phyloP scores from a whole-genome alignment of 495 filamentous ascomycete species.

The Physcia stellaris region DNA sequence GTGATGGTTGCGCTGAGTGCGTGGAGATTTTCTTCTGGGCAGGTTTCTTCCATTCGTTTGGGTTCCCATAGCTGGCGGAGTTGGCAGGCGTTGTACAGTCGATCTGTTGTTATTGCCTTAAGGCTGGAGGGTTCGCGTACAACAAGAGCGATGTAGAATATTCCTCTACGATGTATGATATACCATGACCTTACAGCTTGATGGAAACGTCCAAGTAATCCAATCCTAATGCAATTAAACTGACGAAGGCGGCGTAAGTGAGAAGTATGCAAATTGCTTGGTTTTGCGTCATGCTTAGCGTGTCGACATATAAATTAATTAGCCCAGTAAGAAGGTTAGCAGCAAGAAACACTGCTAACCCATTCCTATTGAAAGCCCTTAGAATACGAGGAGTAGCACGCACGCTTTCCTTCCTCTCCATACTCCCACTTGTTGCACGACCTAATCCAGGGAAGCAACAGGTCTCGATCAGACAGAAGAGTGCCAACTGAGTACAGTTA shows the following conservation, averaged over 20 bases:
- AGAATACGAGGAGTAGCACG: slow-evolving; percentile 64
- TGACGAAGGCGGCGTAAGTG: slow-evolving; percentile 53
- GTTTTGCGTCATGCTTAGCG: slow-evolving; percentile 49
- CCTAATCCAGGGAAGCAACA: slow-evolving; percentile 61
- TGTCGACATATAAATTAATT: slow-evolving; percentile 76
- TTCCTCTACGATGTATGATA: no score
- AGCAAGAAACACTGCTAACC: slow-evolving; percentile 70
- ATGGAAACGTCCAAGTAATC: slow-evolving; percentile 62
- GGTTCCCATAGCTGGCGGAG: neutral
- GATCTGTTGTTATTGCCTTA: neutral
- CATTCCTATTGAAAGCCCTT: slow-evolving; percentile 75
- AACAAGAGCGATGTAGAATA: neutral
- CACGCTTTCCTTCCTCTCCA: slow-evolving; percentile 31
- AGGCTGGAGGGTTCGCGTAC: neutral
- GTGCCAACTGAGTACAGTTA: slow-evolving; percentile 65
- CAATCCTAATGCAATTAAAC: slow-evolving; percentile 53
- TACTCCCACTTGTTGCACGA: slow-evolving; percentile 30
- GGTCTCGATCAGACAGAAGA: slow-evolving; percentile 65
- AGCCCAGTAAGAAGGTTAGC: slow-evolving; percentile 82
- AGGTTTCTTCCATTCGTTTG: neutral
- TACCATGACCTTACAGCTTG: slow-evolving; percentile 58
- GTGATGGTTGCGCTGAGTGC: no score
- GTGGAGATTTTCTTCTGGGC: neutral
- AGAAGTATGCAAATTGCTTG: slow-evolving; percentile 61
- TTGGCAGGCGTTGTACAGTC: neutral